phyloP scores from a whole-genome alignment of 495 filamentous ascomycete genomes.

The Hapsidospora chrysogenum region DNA sequence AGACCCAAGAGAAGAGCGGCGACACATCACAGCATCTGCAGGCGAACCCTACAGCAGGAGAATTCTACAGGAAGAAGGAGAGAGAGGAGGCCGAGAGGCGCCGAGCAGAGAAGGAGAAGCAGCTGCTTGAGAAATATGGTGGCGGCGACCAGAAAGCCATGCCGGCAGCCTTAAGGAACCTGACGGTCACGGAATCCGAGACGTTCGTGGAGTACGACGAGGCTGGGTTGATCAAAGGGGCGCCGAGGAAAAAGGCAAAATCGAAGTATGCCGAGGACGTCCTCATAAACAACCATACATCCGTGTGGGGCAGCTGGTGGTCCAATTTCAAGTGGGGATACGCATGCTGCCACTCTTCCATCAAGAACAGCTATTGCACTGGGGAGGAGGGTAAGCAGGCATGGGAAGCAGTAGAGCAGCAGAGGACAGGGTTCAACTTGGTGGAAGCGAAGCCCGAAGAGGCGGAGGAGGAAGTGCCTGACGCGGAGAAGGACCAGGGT shows the following conservation, averaged over 20 bases:
- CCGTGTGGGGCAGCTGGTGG: slow-evolving; percentile 98
- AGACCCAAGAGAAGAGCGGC: slow-evolving; percentile 66
- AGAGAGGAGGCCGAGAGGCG: slow-evolving; percentile 51
- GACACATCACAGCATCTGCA: slow-evolving; percentile 72
- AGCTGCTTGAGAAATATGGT: slow-evolving; percentile 74
- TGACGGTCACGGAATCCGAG: slow-evolving; percentile 63
- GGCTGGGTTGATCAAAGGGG: slow-evolving; percentile 72
- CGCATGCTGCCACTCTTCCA: slow-evolving; percentile 78
- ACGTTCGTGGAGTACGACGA: slow-evolving; percentile 93
- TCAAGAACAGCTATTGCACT: slow-evolving; percentile 96
- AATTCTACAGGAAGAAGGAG: slow-evolving; percentile 66
- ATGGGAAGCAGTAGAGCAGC: slow-evolving; percentile 47
- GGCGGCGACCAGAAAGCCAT: slow-evolving; percentile 40
- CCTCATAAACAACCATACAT: slow-evolving; percentile 74
- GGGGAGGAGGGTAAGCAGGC: slow-evolving; percentile 68
- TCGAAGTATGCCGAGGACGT: slow-evolving; percentile 88
- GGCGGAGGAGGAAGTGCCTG: slow-evolving; percentile 8
- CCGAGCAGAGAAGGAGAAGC: slow-evolving; percentile 47
- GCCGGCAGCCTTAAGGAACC: slow-evolving; percentile 41
- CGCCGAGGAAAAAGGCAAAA: slow-evolving; percentile 53
- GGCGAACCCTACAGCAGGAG: slow-evolving; percentile 89
- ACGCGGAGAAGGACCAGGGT: slow-evolving; percentile 15
- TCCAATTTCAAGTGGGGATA: slow-evolving; percentile 93
- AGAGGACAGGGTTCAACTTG: slow-evolving; percentile 33
- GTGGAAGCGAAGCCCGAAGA: slow-evolving; percentile 13